Evolutionary conservation across 371 early-diverging fungal genomes (phyloP).

Genomic region (Mortierella sp.): DNA sequence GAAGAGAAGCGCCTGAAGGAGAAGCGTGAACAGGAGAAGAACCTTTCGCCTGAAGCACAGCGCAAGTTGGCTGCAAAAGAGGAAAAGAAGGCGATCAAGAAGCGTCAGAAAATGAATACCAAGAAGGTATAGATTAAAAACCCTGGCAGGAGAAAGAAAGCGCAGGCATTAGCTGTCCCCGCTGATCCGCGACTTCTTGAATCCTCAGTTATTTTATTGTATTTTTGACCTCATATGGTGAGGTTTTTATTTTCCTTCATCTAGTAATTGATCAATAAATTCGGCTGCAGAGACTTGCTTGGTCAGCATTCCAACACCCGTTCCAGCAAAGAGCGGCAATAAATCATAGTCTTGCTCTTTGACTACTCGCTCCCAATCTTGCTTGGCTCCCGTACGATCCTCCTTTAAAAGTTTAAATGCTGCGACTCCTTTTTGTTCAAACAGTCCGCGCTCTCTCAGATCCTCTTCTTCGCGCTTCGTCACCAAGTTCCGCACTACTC

Average conservation of each 20-base stretch:
- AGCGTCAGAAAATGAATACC: conserved; percentile 44
- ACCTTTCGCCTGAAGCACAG: conserved; percentile 47
- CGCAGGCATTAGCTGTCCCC: background rate
- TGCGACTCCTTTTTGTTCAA: conserved; percentile 20
- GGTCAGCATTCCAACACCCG: conserved; percentile 52
- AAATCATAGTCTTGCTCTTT: conserved; percentile 35
- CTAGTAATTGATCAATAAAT: conserved; percentile 39
- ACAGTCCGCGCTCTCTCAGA: conserved; percentile 7
- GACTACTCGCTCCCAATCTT: conserved; percentile 31
- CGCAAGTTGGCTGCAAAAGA: conserved; percentile 55
- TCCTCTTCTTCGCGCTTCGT: conserved; percentile 48
- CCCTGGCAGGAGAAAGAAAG: background rate
- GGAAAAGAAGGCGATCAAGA: conserved; percentile 48
- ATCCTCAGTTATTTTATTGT: background rate
- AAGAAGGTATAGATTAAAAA: conserved; percentile 24
- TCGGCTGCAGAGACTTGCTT: conserved; percentile 41
- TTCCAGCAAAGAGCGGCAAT: conserved; percentile 41
- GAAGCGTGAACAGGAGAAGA: conserved; percentile 49
- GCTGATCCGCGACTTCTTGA: background rate
- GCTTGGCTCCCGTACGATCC: conserved; percentile 34
- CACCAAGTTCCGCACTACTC: conserved; percentile 40
- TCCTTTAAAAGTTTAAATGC: conserved; percentile 36
- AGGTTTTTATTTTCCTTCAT: background rate
- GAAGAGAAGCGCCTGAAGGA: conserved; percentile 44
- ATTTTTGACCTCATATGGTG: background rate